Base-by-base conservation (phyloP, 2,329 filamentous ascomycete species). In the Calonectria pseudoreteaudii region DNA sequence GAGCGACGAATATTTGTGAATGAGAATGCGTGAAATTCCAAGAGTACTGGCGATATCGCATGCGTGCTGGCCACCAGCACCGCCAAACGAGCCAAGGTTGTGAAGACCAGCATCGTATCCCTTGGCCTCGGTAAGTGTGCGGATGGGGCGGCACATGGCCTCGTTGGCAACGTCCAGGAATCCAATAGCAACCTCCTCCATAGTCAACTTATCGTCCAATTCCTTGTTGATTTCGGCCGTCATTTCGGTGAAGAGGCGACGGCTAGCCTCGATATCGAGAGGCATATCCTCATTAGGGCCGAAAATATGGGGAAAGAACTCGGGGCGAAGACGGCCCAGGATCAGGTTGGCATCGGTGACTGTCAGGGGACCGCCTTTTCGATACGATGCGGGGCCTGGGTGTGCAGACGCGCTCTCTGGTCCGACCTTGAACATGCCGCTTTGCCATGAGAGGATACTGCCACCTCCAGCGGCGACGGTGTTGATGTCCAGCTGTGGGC, bases 281-380 rank as follows among this genome's bases (percentile, higher is more conserved):
- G 92, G 92, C 82, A 96, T 90, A 72, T 98, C 89, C 82, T 98
- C 96, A 64, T 95, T 93, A 82, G 94, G 93, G 49, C 96, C 96
- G 78, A 98, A 98, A 74, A 98, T 98, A 82, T 95, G 95, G 0
- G 95, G 95, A 81, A 98, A 98, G 87, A 95, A 97, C 76, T 97
- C 94, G 0, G 95, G 95, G 2, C 98, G 85, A 5, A 98, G 87
- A 38, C 95, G 90, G 0, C 95, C 95, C 0, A 98, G 90, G 79
- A 94, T 94, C 9, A 98, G 84, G 79, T 98, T 98, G 5, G 95
- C 95, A 82, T 98, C 95, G 0, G 95, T 98, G 31, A 98, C 95
- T 0, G 95, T 96, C 13, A 95, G 88, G 6, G 95, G 95, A 0
- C 95, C 95, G 0, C 93, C 94, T 83, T 98, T 98, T 44, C 95